Evolutionary conservation across 2,329 filamentous ascomycete genomes (phyloP).

Genomic region (Aspergillus persii): DNA sequence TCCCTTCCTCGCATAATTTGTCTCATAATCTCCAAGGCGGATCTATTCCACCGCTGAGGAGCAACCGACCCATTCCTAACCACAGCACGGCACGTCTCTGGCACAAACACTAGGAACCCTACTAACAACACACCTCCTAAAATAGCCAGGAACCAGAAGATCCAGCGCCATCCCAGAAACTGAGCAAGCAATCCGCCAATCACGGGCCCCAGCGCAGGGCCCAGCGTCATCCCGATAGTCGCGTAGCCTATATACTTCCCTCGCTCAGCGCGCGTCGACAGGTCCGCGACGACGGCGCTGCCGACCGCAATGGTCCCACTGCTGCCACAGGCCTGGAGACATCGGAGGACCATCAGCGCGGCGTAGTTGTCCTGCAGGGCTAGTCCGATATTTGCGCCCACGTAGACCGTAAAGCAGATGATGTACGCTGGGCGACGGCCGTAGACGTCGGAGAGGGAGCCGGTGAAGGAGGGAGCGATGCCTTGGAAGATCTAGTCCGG

Average conservation of each 20-base stretch:
- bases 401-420: constrained; percentile 50
- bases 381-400: constrained; percentile 38
- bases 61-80: constrained; percentile 35
- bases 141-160: constrained; percentile 69
- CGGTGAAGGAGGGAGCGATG: constrained; percentile 60
- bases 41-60: constrained; percentile 24
- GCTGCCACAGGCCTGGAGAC: constrained; percentile 48
- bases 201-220: constrained; percentile 55
- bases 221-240: constrained; percentile 55
- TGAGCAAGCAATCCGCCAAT: constrained; percentile 64
- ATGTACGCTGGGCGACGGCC: constrained; percentile 63
- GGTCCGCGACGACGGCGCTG: constrained; percentile 69
- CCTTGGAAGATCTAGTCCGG: constrained; percentile 54
- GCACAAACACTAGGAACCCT: constrained; percentile 55
- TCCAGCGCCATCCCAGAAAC: constrained; percentile 64
- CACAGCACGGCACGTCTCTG: constrained; percentile 46
- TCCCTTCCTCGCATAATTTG: not conserved
- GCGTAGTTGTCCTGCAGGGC: constrained; percentile 35
- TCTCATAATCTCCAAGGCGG: constrained; percentile 11
- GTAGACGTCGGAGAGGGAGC: constrained; percentile 60
- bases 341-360: constrained; percentile 37
- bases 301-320: constrained; percentile 69
- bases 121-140: constrained; percentile 46
- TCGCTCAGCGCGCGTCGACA: constrained; percentile 66
- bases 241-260: constrained; percentile 71